These are phyloP conservation scores for Citropsis articulata DNA, from an alignment of 345 rosid species.

Conservation along the genomic window DNA sequence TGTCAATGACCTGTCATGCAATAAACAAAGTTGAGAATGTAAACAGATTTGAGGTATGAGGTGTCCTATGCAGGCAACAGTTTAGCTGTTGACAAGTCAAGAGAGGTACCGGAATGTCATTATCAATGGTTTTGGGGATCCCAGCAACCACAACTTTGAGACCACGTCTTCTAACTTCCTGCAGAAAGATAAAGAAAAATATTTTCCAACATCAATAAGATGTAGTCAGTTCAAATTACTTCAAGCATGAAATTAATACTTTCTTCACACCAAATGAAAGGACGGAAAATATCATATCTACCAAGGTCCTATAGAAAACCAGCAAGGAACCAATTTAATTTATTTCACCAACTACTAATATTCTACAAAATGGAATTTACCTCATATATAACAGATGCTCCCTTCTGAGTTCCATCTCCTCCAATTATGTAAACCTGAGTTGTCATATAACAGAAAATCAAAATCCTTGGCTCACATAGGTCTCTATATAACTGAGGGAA, in stretches of 20 bases:
- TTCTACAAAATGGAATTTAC: slow-evolving; percentile 27
- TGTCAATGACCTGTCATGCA: slow-evolving; percentile 57
- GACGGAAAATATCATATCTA: background rate
- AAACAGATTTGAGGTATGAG: background rate
- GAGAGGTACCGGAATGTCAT: slow-evolving; percentile 67
- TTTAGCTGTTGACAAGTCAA: background rate
- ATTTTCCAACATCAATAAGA: background rate
- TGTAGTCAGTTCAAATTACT: background rate
- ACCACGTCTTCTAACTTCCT: slow-evolving; percentile 80
- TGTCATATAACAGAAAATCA: slow-evolving; percentile 5
- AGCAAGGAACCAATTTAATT: background rate
- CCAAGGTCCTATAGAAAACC: background rate
- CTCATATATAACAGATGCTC: slow-evolving; percentile 81
- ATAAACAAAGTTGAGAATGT: background rate
- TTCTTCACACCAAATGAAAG: background rate
- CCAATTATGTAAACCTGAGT: slow-evolving; percentile 79
- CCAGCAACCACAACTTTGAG: slow-evolving; percentile 87
- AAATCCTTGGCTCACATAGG: background rate
- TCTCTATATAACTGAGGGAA: background rate
- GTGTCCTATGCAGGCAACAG: background rate
- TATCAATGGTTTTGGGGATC: slow-evolving; percentile 87
- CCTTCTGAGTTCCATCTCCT: slow-evolving; percentile 92
- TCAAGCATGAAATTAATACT: background rate
- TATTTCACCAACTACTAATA: background rate
- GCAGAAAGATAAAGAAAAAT: slow-evolving; percentile 10